Evolutionary conservation across 2,329 filamentous ascomycete species (phyloP), one percentile per base, ranked within the genome.

Genomic region (Sporothrix curviconia): DNA sequence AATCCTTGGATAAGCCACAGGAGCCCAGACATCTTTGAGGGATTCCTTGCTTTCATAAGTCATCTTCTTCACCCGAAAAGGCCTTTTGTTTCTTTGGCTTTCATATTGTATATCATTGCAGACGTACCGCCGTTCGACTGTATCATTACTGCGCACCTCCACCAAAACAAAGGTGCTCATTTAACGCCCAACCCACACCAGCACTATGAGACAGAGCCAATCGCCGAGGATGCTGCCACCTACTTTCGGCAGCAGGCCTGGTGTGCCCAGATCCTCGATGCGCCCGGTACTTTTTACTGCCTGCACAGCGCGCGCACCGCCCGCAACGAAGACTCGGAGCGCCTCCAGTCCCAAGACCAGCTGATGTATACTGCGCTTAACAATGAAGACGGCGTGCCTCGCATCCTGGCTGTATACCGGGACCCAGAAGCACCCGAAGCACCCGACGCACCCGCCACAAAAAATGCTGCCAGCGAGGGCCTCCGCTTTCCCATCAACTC

Each of bases 401-500:
- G 60, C 24, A 62, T 63, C 39, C 57, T 68, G 25, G 60, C 63
- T 19, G 57, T 68, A 34, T 62, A 61, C 56, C 25, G 56, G 24
- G 58, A 66, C 22, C 60, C 61, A 0, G 40, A 42, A 17, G 39
- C 32, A 3, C 24, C 58, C 28, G 52, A 58, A 19, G 44, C 37
- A 14, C 46, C 46, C 17, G 30, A 11, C 3, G 32, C 15, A 49
- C 32, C 22, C 3, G 30, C n/a, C n/a, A n/a, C n/a, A n/a, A n/a
- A n/a, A n/a, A n/a, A n/a, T 30, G 32, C 28, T 55, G 28, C 25
- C 47, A 36, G 36, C 40, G 8, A 43, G 9, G 24, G 51, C 7
- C 56, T 54, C 2, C 51, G 54, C 7, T 58, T 66, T 17, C 51
- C 63, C n/a, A 49, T 60, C n/a, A 19, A 25, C 25, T 64, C 62